Evolutionary conservation across 169 alveolate genomes (phyloP).

Genomic region (Plasmodium vinckei): DNA sequence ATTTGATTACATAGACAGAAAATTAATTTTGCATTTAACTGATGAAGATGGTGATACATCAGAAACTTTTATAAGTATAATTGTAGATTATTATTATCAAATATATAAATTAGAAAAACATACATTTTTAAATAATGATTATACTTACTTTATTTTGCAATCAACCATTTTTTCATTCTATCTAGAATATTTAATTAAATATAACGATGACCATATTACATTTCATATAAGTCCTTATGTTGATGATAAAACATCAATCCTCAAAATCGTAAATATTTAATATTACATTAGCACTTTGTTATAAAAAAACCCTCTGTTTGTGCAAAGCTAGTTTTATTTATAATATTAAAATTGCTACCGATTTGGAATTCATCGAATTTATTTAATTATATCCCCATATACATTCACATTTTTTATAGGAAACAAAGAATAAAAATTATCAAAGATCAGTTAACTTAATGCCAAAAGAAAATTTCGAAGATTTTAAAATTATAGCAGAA

Average conservation of each 20-base stretch:
- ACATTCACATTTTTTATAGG: slow-evolving; percentile 12
- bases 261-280: slow-evolving; percentile 42
- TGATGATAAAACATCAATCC: slow-evolving; percentile 40
- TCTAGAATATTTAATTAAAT: slow-evolving; percentile 42
- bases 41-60: slow-evolving; percentile 76
- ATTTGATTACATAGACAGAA: slow-evolving; percentile 27
- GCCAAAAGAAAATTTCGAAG: slow-evolving; percentile 66
- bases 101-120: slow-evolving; percentile 59
- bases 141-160: slow-evolving; percentile 31
- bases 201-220: slow-evolving; percentile 34
- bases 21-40: slow-evolving; percentile 51
- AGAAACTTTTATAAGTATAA: slow-evolving; percentile 52
- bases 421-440: slow-evolving; percentile 66
- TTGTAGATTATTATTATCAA: slow-evolving; percentile 38
- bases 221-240: slow-evolving; percentile 32
- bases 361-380: too few relatives aligned
- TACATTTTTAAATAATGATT: slow-evolving; percentile 34
- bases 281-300: neutral
- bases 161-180: slow-evolving; percentile 52
- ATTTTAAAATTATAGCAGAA: slow-evolving; percentile 38
- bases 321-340: neutral
- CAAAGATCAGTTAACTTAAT: slow-evolving; percentile 48
- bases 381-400: too few relatives aligned
- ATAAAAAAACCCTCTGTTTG: neutral
- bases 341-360: neutral